Evolutionary conservation across 495 filamentous ascomycete species (phyloP), one percentile per base, ranked within the genome.

Genomic region (Penicillium silybi): DNA sequence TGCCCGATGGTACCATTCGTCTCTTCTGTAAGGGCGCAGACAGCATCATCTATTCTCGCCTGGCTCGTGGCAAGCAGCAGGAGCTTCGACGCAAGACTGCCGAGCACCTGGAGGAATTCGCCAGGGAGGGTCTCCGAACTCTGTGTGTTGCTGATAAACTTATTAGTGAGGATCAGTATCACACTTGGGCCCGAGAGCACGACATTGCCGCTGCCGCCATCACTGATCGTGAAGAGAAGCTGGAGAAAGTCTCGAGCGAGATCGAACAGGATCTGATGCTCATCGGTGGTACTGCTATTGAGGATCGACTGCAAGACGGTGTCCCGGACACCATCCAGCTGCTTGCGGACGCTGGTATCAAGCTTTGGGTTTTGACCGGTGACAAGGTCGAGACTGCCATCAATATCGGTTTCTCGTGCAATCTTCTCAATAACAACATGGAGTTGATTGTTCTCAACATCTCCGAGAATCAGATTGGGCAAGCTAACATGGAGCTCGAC

Each of bases 381-480:
- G 95, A 99, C 75, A 99, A 97, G 71, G 92, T 97, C 42, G 95
- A 97, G 70, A 99, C 95, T 42, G 95, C 95, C 38, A 97, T 99
- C 81, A 99, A 99, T 70, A 99, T 99, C 67, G 95, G 95, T 18
- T 99, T 97, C 71, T 97, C 95, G 11, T 97, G 95, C 78, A 99
- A 99, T 53, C 80, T 99, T 32, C 80, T 99, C 39, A 87, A 92
- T 71, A 99, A 97, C 68, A 86, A 93, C 54, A 96, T 99, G 95
- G 93, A 99, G 56, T 75, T 99, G 41, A 88, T 99, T 58, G 83
- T 95, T 22, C 80, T 97, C 64, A 96, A 96, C 61, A 77, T 95
- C 39, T 77, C 86, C 11, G 88, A 95, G 45, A 85, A 88, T 19
- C 83, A 84, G 34, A 46, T 85, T 4, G 77, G 79, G 25, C 68